Evolutionary conservation across 2,329 filamentous ascomycete species (phyloP).

Genomic region (Hypoxylon sp.): DNA sequence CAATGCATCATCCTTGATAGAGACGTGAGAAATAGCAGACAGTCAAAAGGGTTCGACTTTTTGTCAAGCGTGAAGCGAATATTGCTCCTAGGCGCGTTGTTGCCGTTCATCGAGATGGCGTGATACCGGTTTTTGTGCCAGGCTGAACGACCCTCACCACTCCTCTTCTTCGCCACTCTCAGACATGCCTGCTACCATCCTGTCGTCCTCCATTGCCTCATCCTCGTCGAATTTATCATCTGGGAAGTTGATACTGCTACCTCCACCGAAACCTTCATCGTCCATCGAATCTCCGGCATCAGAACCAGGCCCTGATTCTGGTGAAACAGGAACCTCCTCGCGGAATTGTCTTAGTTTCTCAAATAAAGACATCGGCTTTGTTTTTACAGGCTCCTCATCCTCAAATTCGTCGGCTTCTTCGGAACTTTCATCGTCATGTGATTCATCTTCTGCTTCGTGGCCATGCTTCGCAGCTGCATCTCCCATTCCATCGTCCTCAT

Average conservation of each 20-base stretch:
- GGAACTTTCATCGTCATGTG: slow-evolving; percentile 24
- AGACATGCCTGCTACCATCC: slow-evolving; percentile 24
- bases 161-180: slow-evolving; percentile 34
- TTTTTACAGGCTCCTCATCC: slow-evolving; percentile 27
- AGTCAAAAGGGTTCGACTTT: background rate
- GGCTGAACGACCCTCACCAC: slow-evolving; percentile 15
- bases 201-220: slow-evolving; percentile 11
- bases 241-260: slow-evolving; percentile 13
- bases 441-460: slow-evolving; percentile 1
- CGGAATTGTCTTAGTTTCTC: slow-evolving; percentile 44
- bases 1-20: background rate
- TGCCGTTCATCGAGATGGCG: background rate
- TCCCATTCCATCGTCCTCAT: slow-evolving; percentile 35
- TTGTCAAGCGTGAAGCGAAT: background rate
- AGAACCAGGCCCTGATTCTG: slow-evolving; percentile 31
- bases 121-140: background rate
- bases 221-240: slow-evolving; percentile 40
- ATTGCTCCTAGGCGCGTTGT: background rate
- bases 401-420: slow-evolving; percentile 36
- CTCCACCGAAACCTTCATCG: slow-evolving; percentile 25
- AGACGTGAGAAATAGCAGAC: background rate
- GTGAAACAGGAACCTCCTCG: slow-evolving; percentile 38
- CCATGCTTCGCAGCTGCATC: slow-evolving; percentile 5
- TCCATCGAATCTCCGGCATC: slow-evolving; percentile 27
- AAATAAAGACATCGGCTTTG: slow-evolving; percentile 44